phyloP scores from a whole-genome alignment of 2,329 filamentous ascomycete species.

The Microdochium nivale region DNA sequence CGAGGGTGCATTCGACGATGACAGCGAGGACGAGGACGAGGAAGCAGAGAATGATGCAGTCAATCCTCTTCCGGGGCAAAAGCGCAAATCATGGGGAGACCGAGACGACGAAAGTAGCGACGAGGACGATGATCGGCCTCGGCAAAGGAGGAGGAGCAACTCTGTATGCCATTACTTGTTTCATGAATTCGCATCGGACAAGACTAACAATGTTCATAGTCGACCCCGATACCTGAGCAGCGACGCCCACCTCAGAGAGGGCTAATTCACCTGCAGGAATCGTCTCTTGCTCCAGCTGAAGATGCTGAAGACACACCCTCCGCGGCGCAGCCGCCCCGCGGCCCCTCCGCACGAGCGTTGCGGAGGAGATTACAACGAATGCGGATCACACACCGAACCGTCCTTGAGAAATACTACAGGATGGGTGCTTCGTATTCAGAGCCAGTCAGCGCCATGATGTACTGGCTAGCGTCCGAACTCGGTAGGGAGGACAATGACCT shows the following conservation, averaged over 20 bases:
- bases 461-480: slow-evolving; percentile 87
- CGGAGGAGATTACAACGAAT: slow-evolving; percentile 66
- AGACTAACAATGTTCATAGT: slow-evolving; percentile 33
- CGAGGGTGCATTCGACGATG: slow-evolving; percentile 50
- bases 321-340: slow-evolving; percentile 47
- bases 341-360: slow-evolving; percentile 63
- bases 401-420: slow-evolving; percentile 76
- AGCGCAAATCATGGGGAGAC: slow-evolving; percentile 74
- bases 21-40: slow-evolving; percentile 47
- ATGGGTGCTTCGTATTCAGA: slow-evolving; percentile 88
- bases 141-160: slow-evolving; percentile 78
- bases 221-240: slow-evolving; percentile 56
- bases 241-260: slow-evolving; percentile 51
- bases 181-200: slow-evolving; percentile 26
- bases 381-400: slow-evolving; percentile 65
- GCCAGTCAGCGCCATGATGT: slow-evolving; percentile 88
- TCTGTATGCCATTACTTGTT: slow-evolving; percentile 49
- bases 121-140: slow-evolving; percentile 67
- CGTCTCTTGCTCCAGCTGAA: slow-evolving; percentile 36
- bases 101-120: slow-evolving; percentile 60
- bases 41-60: slow-evolving; percentile 13
- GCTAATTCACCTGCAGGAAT: slow-evolving; percentile 45
- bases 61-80: slow-evolving; percentile 43
- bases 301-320: slow-evolving; percentile 45
- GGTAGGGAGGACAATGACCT: slow-evolving; percentile 95